These are phyloP conservation scores for Ogataea minuta DNA, from an alignment of 805 yeast genomes.

Conservation along the genomic window DNA sequence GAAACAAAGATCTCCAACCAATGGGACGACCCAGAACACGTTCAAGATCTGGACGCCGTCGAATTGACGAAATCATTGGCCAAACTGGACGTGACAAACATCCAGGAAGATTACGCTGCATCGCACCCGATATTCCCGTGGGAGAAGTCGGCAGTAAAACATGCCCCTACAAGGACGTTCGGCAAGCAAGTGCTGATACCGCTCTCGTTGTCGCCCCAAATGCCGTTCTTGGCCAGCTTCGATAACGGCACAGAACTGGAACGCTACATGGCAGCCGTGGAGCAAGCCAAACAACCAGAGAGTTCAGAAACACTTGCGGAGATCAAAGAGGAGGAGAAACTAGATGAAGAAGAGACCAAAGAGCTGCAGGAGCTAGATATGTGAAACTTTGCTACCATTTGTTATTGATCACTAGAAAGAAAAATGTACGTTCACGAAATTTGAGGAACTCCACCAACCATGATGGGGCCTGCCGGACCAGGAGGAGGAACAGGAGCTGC, in stretches of 20 bases:
- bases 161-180: slow-evolving; percentile 22
- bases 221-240: slow-evolving; percentile 17
- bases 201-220: background rate
- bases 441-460: slow-evolving; percentile 15
- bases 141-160: slow-evolving; percentile 24
- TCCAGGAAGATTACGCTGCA: slow-evolving; percentile 23
- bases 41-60: background rate
- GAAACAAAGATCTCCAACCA: slow-evolving; percentile 24
- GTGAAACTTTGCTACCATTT: slow-evolving; percentile 1
- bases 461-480: slow-evolving; percentile 3
- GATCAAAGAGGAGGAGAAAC: slow-evolving; percentile 13
- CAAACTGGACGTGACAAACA: background rate
- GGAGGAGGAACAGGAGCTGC: slow-evolving; percentile 6
- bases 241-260: slow-evolving; percentile 16
- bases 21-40: slow-evolving; percentile 18
- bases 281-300: slow-evolving; percentile 3
- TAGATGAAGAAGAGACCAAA: slow-evolving; percentile 13
- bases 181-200: slow-evolving; percentile 9
- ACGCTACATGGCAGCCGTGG: slow-evolving; percentile 8
- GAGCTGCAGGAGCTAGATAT: slow-evolving; percentile 6
- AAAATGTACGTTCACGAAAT: slow-evolving; percentile 7
- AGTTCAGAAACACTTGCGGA: slow-evolving; percentile 4
- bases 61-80: slow-evolving; percentile 3
- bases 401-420: slow-evolving; percentile 9
- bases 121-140: slow-evolving; percentile 38